Evolutionary conservation across 306 rosid genomes (phyloP).

Genomic region (Medicago truncatula): MtrunA17r5.0-ANR NC_053042.1:3598501-3599000

Average conservation of each 20-base stretch:
- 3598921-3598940: not conserved
- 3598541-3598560: slow-evolving; percentile 16
- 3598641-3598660: slow-evolving; percentile 76
- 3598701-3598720: slow-evolving; percentile 58
- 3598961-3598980: not conserved
- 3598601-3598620: slow-evolving; percentile 82
- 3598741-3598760: slow-evolving; percentile 46
- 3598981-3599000: not conserved
- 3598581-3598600: slow-evolving; percentile 59
- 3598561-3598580: slow-evolving; percentile 31
- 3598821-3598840: slow-evolving; percentile 50
- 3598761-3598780: slow-evolving; percentile 37
- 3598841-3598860: slow-evolving; percentile 68
- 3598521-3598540: slow-evolving; percentile 38
- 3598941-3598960: not conserved
- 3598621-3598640: slow-evolving; percentile 70
- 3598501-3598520: slow-evolving; percentile 44
- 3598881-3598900: slow-evolving; percentile 24
- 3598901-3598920: slow-evolving; percentile 4
- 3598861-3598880: slow-evolving; percentile 31
- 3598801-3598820: slow-evolving; percentile 50
- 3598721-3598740: slow-evolving; percentile 42
- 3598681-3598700: slow-evolving; percentile 74
- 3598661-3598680: slow-evolving; percentile 68
- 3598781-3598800: slow-evolving; percentile 51